Conservation (phyloP, 2,329 filamentous ascomycete species). For the Pyrenophora graminea region DNA sequence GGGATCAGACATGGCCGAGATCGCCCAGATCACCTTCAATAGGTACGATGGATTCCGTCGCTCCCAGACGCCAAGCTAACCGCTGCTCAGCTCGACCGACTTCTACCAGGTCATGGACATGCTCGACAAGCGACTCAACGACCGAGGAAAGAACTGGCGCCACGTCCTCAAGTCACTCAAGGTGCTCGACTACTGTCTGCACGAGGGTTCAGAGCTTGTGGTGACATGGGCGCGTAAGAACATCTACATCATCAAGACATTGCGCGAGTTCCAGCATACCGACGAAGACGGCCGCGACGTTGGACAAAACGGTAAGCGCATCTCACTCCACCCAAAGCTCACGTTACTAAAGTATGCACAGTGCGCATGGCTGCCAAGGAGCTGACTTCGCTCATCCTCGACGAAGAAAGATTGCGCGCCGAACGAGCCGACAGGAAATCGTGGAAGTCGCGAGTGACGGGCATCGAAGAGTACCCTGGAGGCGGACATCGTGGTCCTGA, state of each 20-base stretch:
- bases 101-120: slow-evolving; percentile 99
- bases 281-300: slow-evolving; percentile 96
- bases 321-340: not conserved
- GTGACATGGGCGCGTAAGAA: slow-evolving; percentile 99
- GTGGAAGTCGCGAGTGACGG: slow-evolving; percentile 96
- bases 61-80: slow-evolving; percentile 31
- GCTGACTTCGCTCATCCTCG: slow-evolving; percentile 85
- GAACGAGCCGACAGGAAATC: slow-evolving; percentile 90
- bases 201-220: slow-evolving; percentile 94
- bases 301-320: slow-evolving; percentile 82
- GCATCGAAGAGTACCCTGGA: slow-evolving; percentile 78
- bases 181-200: slow-evolving; percentile 95
- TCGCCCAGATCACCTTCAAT: slow-evolving; percentile 96
- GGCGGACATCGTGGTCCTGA: slow-evolving; percentile 31
- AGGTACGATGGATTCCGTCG: slow-evolving; percentile 65
- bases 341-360: slow-evolving; percentile 48
- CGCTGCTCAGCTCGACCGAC: slow-evolving; percentile 73
- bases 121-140: slow-evolving; percentile 96
- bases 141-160: slow-evolving; percentile 99
- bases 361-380: slow-evolving; percentile 96
- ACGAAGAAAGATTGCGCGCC: slow-evolving; percentile 87
- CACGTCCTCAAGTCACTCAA: slow-evolving; percentile 97
- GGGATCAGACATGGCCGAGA: slow-evolving; percentile 97
- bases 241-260: slow-evolving; percentile 97
- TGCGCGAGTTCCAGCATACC: slow-evolving; percentile 94